Evolutionary conservation across 2,329 filamentous ascomycete genomes (phyloP), one percentile per base, ranked within the genome.

Genomic region (Cladosporium sp.): DNA sequence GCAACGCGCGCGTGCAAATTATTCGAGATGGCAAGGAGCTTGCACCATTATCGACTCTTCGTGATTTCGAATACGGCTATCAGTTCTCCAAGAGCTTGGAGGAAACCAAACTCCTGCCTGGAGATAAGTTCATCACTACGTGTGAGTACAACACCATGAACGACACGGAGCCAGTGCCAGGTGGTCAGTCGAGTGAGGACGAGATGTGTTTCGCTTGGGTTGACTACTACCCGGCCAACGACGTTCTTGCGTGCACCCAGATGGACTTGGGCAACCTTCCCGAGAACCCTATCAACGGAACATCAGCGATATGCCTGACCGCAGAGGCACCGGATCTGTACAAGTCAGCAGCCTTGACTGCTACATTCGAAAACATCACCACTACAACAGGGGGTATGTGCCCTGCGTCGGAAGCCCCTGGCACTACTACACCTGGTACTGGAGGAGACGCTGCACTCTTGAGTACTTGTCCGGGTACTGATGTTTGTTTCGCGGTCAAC

Each of bases 401-500:
- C 53, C 49, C 49, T 46, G 49, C 49, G 3, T 48, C 36, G 10
- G 39, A 48, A 13, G n/a, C 10, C 11, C 25, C 51, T 26, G 48
- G 48, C 6, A 60, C 5, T 14, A 65, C 25, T 13, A 13, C 56
- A 18, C 23, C 49, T n/a, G 23, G 14, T 5, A 36, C 13, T 3
- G 51, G 51, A 53, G 26, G 14, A 10, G 51, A 32, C 5, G 53
- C 54, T 18, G 53, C 62, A 14, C 28, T 64, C n/a, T n/a, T 64
- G 62, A 64, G 43, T 16, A 64, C 62, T 11, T 64, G 62, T 39
- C 62, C 62, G 3, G 28, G 25, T n/a, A 48, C 53, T 49, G 68
- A 78, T 39, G 73, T 82, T 23, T 81, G 79, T 75, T 87, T 81
- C 71, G 77, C 78, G 7, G 77, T 88, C 66, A 86, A 85, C 71